phyloP scores from a whole-genome alignment of 2,329 filamentous ascomycete genomes.

The Gnomoniopsis smithogilvyi region DNA sequence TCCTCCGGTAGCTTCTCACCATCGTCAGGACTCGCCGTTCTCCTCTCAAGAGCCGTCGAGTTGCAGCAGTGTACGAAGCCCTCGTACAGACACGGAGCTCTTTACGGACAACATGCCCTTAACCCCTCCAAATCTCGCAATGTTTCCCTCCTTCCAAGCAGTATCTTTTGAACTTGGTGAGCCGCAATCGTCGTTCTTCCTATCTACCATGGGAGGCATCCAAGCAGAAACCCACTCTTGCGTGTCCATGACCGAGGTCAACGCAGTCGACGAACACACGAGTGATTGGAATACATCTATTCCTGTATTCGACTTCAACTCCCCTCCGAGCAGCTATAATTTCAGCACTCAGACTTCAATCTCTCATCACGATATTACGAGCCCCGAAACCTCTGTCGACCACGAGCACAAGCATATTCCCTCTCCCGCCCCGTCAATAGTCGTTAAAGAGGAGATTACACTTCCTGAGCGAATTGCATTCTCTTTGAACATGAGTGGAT shows the following conservation, averaged over 20 bases:
- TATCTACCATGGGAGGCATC: slow-evolving; percentile 25
- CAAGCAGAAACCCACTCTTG: slow-evolving; percentile 22
- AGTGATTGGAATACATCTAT: slow-evolving; percentile 27
- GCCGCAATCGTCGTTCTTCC: slow-evolving; percentile 25
- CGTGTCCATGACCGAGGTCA: slow-evolving; percentile 34
- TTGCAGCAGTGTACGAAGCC: slow-evolving; percentile 35
- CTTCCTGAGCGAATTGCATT: background rate
- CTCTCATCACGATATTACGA: slow-evolving; percentile 21
- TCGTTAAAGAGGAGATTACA: slow-evolving; percentile 10
- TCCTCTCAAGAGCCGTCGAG: slow-evolving; percentile 35
- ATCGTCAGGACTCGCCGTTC: slow-evolving; percentile 34
- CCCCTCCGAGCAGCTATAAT: slow-evolving; percentile 25
- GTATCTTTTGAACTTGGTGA: slow-evolving; percentile 25
- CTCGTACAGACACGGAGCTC: slow-evolving; percentile 37
- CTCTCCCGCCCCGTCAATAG: slow-evolving; percentile 25
- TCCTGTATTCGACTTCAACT: slow-evolving; percentile 22
- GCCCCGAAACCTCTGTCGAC: slow-evolving; percentile 16
- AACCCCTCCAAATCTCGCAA: slow-evolving; percentile 33
- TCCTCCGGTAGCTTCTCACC: slow-evolving; percentile 19
- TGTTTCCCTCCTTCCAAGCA: slow-evolving; percentile 27
- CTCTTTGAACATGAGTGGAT: background rate
- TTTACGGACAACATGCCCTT: slow-evolving; percentile 32
- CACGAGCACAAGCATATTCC: slow-evolving; percentile 19
- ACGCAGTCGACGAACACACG: slow-evolving; percentile 28
- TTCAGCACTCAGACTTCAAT: slow-evolving; percentile 31